Evolutionary conservation across 2,329 filamentous ascomycete species (phyloP), one percentile per base, ranked within the genome.

Genomic region (Calonectria pseudoreteaudii): DNA sequence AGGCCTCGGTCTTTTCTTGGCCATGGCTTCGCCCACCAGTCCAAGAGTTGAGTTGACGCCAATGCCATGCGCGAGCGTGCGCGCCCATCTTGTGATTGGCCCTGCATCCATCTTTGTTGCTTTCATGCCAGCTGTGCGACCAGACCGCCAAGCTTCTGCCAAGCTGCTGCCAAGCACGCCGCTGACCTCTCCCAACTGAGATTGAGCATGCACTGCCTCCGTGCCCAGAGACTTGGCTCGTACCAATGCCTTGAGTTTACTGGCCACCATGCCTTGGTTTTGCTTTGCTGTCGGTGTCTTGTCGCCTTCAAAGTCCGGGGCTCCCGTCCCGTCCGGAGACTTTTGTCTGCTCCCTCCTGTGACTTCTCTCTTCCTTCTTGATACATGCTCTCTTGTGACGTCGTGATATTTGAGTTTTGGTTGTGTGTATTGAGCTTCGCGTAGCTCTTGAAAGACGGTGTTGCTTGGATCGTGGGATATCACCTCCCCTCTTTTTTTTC

Each of bases 201-300:
- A 70, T 67, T 76, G 66, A 68, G 34, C 38, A 56, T 80, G 79
- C 79, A 80, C 79, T 75, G 79, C 79, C 79, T 73, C 78, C 75
- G 73, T 78, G 78, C 78, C 78, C 72, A 80, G 78, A 75, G 56
- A 26, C 76, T 80, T 79, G 76, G 79, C 79, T 79, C 77, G 74
- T 77, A 80, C 76, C 76, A 67, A 72, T 38, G 36, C 38, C 34
- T 56, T 67, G 74, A 71, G 73, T 56, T 68, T 68, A 65, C 36
- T 68, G 62, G 69, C 49, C 41, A 53, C 50, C 36, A 49, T 53
- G 60, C 34, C 60, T 34, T 36, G n/a, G 36, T 16, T 28, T 68
- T 11, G 28, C 34, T 31, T 62, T 36, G 66, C 36, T 71, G 34
- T 70, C 70, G 49, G 34, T 30, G 41, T 41, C 26, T 58, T 60